Base-by-base conservation (phyloP, 768 basidiomycete species). In the Peribolospora baueri region DNA sequence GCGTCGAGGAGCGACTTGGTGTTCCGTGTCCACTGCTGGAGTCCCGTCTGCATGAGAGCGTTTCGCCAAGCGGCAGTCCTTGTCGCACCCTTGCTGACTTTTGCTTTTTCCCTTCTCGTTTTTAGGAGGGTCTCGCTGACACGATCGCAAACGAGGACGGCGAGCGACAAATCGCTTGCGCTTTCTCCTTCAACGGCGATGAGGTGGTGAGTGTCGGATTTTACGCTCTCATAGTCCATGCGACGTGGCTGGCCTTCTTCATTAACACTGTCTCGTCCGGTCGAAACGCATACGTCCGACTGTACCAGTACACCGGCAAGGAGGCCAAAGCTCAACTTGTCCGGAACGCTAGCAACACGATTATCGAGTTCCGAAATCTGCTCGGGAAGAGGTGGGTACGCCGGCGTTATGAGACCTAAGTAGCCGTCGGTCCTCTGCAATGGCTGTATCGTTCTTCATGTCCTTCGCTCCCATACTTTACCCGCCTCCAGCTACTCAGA, bases 111-210 rank as follows among this genome's bases (percentile, higher is more conserved):
- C 5, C 48, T n/a, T 48, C 42, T 25, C 25, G 25, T 43, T 25
- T 55, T 40, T 59, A 90, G 86, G 87, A 93, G 69, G 84, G 84
- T 9, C 72, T 82, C 40, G 81, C 90, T 47, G 84, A 88, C 64
- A 91, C 85, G 66, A 95, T 97, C 58, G 93, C 90, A 5, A 97
- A 95, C 66, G 90, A 97, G 66, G 91, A 97, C 66, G 91, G 93
- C 40, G 91, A 95, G 65, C 81, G 93, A 41, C 91, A 98, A 70
- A 97, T 98, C 63, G 87, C 87, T 0, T 86, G 84, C 65, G 87
- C 87, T 38, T 72, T 97, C 54, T 77, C 88, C 0, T 97, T 91
- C 67, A 77, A 78, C 46, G 87, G 86, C 38, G 84, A 91, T 67
- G 83, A 95, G 67, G 78, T 81, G 66, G 88, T 86, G 64, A 62